Percentiles rank a stretch among this genome's conserved stretches.
Evolutionary conservation across 768 basidiomycete genomes (phyloP).

Genomic region (Mycena floridula): DNA sequence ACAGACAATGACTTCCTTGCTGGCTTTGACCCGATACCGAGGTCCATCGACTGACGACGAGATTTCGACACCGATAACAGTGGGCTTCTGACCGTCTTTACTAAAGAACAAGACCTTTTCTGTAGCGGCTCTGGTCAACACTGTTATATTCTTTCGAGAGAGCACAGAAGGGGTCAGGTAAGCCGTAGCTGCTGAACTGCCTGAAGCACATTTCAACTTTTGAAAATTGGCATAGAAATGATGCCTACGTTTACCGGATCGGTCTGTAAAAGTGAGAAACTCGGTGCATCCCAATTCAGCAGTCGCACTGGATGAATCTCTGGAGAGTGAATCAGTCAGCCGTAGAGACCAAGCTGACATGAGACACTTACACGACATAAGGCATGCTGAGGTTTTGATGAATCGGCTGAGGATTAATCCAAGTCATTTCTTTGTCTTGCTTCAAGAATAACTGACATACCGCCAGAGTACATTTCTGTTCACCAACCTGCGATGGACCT

Average conservation of each 20-base stretch:
- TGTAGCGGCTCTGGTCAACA: slow-evolving; percentile 9
- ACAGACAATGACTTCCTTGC: slow-evolving; percentile 43
- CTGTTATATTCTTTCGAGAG: slow-evolving; percentile 13
- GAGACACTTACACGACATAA: too few relatives aligned
- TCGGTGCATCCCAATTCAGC: background rate
- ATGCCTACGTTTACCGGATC: slow-evolving; percentile 10
- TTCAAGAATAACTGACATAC: too few relatives aligned
- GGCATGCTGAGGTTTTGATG: too few relatives aligned
- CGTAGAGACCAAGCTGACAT: too few relatives aligned
- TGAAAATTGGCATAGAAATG: slow-evolving; percentile 9
- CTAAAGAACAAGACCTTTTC: slow-evolving; percentile 5
- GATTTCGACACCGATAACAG: slow-evolving; percentile 6
- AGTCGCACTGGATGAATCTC: background rate
- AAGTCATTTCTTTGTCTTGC: too few relatives aligned
- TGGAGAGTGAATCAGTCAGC: too few relatives aligned
- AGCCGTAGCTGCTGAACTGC: slow-evolving; percentile 16
- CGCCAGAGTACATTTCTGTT: background rate
- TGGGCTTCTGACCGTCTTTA: slow-evolving; percentile 2
- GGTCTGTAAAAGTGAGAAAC: slow-evolving; percentile 4
- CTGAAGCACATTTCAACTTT: slow-evolving; percentile 2
- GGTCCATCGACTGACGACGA: slow-evolving; percentile 3
- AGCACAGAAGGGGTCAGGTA: slow-evolving; percentile 16
- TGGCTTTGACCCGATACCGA: slow-evolving; percentile 30
- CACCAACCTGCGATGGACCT: background rate
- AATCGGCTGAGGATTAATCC: background rate